Conservation (phyloP, 208 protist genomes). For the Leptomonas seymouri region DNA sequence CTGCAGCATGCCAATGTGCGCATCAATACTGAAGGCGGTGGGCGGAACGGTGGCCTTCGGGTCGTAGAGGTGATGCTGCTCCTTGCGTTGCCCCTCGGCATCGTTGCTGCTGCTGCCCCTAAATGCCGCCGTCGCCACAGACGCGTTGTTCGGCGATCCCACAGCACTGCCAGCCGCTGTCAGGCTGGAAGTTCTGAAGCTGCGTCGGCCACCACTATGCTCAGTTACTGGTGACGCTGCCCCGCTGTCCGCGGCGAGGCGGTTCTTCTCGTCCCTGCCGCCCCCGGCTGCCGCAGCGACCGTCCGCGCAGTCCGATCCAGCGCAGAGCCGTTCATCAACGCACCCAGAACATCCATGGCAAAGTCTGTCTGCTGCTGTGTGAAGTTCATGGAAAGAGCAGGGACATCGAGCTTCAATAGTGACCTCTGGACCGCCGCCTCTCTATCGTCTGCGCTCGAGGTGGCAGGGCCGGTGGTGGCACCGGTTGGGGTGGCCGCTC, state of each 20-base stretch:
- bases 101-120: constrained; percentile 5
- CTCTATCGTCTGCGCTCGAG: neutral
- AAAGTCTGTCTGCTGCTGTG: constrained; percentile 56
- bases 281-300: neutral
- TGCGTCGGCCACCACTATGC: neutral
- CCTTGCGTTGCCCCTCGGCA: neutral
- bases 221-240: neutral
- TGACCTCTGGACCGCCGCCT: constrained; percentile 12
- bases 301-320: constrained; percentile 1
- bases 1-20: constrained; percentile 29
- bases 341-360: constrained; percentile 70
- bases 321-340: constrained; percentile 32
- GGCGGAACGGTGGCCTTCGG: neutral
- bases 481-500: neutral
- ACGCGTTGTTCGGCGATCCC: constrained; percentile 5
- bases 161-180: neutral
- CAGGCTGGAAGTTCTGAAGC: neutral
- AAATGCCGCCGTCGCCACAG: neutral
- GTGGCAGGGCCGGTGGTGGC: neutral
- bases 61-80: constrained; percentile 20
- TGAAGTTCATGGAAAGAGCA: constrained; percentile 34
- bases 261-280: neutral
- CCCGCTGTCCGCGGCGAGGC: neutral
- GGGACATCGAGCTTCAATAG: constrained; percentile 35
- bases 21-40: constrained; percentile 26